These are phyloP conservation scores for Inga oerstediana DNA, from an alignment of 306 rosid species.

Conservation along the genomic window DNA sequence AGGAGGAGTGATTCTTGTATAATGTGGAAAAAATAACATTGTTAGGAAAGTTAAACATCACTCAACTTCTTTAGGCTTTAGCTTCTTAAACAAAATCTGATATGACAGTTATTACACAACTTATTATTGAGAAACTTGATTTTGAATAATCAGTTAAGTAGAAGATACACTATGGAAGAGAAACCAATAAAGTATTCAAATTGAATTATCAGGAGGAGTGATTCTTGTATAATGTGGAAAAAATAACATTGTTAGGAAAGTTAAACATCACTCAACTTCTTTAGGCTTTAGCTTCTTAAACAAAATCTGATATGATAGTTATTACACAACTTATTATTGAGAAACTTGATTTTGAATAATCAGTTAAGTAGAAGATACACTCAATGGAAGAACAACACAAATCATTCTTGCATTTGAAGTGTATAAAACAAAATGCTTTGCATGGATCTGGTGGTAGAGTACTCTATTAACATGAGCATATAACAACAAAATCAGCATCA, in stretches of 20 bases:
- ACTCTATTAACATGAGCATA: not conserved
- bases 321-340: not conserved
- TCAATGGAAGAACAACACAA: not conserved
- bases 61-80: too few species aligned
- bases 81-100: too few species aligned
- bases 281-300: not conserved
- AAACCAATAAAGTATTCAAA: too few species aligned
- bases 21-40: too few species aligned
- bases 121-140: too few species aligned
- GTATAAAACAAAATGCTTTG: constrained; percentile 25
- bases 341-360: not conserved
- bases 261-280: not conserved
- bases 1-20: too few species aligned
- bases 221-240: not conserved
- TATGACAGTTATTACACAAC: too few species aligned
- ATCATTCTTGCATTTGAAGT: constrained; percentile 28
- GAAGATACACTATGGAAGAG: too few species aligned
- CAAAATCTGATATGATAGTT: not conserved
- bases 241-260: not conserved
- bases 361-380: not conserved
- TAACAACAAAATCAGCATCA: not conserved
- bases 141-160: too few species aligned
- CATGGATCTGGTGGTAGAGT: constrained; percentile 3
- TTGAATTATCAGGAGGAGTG: not conserved
- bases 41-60: too few species aligned